These are phyloP conservation scores for Shiraia sp. DNA, from an alignment of 2,329 filamentous ascomycete genomes.

Conservation along the genomic window DNA sequence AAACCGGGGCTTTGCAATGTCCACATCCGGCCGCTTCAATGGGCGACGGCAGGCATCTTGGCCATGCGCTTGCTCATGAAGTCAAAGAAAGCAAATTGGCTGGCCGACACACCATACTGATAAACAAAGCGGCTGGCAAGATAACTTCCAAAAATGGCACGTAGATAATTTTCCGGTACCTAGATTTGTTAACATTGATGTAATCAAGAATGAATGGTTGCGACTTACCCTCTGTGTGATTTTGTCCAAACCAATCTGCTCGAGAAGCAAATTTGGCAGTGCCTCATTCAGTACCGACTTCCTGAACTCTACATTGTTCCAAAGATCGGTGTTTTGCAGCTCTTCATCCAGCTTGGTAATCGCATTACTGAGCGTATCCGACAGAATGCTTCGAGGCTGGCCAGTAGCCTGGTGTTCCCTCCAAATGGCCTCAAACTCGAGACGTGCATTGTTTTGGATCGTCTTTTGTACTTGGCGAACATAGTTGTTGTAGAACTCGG, in stretches of 20 bases:
- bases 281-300: constrained; percentile 81
- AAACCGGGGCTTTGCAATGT: not conserved
- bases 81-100: constrained; percentile 97
- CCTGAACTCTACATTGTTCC: constrained; percentile 80
- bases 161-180: constrained; percentile 88
- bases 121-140: constrained; percentile 96
- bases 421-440: constrained; percentile 99
- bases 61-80: constrained; percentile 64
- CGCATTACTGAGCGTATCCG: constrained; percentile 84
- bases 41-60: constrained; percentile 22
- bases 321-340: constrained; percentile 88
- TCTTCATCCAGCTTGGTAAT: constrained; percentile 98
- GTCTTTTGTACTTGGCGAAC: constrained; percentile 88
- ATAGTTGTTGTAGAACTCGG: constrained; percentile 90
- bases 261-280: constrained; percentile 77
- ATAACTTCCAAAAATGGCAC: constrained; percentile 95
- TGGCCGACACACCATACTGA: constrained; percentile 87
- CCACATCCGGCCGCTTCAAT: not conserved
- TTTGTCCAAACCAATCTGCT: constrained; percentile 88
- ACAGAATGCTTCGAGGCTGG: constrained; percentile 79
- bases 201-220: not conserved
- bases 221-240: constrained; percentile 74
- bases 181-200: constrained; percentile 37
- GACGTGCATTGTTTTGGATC: constrained; percentile 85
- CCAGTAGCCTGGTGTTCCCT: constrained; percentile 85